These are phyloP conservation scores for Pseudogymnoascus sp. DNA, from an alignment of 2,329 filamentous ascomycete genomes.

Conservation along the genomic window DNA sequence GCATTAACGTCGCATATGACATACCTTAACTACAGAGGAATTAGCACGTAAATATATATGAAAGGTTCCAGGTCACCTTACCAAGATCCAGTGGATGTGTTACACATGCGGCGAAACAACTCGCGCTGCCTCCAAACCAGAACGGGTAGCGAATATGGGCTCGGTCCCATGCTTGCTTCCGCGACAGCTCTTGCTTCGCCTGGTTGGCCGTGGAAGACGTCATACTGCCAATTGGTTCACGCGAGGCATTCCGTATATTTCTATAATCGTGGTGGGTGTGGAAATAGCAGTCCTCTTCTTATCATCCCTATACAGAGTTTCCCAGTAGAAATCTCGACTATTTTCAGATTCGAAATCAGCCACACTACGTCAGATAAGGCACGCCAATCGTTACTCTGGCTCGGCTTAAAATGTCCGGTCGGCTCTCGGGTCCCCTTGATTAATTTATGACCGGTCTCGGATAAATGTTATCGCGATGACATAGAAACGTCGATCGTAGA, in stretches of 20 bases:
- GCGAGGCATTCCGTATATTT: constrained; percentile 21
- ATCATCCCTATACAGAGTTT: not conserved
- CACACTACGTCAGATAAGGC: constrained; percentile 6
- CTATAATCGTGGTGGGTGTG: not conserved
- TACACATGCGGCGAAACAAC: constrained; percentile 81
- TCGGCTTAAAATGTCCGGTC: not conserved
- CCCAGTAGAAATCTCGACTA: not conserved
- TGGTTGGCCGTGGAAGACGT: constrained; percentile 18
- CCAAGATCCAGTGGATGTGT: constrained; percentile 91
- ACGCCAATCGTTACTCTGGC: not conserved
- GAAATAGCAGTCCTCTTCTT: not conserved
- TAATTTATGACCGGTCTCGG: not conserved
- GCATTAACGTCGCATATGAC: not conserved
- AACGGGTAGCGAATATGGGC: constrained; percentile 57
- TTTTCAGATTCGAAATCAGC: constrained; percentile 7
- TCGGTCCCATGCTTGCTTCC: constrained; percentile 22
- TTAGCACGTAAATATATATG: constrained; percentile 15
- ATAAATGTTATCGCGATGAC: not conserved
- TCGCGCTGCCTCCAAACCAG: constrained; percentile 96
- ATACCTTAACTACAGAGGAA: constrained; percentile 16
- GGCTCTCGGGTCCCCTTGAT: constrained; percentile 4
- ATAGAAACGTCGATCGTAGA: not conserved
- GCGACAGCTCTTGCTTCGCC: constrained; percentile 16
- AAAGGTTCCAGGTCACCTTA: constrained; percentile 40
- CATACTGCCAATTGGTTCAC: constrained; percentile 20